Percentiles rank a stretch among this genome's conserved stretches.
Conservation (phyloP, 148 eudicot genomes). For the Agrostemma githago region DNA sequence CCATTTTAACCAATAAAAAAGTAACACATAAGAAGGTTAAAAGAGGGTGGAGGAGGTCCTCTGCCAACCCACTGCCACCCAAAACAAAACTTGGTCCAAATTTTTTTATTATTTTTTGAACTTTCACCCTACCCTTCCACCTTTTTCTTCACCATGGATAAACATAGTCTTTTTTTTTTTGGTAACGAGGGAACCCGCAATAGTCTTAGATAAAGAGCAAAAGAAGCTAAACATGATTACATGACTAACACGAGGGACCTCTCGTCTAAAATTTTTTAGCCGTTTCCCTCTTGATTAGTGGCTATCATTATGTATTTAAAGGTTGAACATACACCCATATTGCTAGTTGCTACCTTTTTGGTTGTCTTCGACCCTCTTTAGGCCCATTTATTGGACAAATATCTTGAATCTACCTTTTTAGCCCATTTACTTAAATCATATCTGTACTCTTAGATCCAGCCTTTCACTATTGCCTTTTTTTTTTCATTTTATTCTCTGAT, state of each 20-base stretch:
- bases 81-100: no score
- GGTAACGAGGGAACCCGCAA: no score
- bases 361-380: slow-evolving; percentile 4
- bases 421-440: slow-evolving; percentile 21
- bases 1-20: no score
- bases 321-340: background rate
- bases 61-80: no score
- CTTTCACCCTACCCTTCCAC: no score
- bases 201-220: no score
- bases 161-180: no score
- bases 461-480: slow-evolving; percentile 3
- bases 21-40: no score
- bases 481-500: slow-evolving; percentile 9
- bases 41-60: no score
- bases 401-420: slow-evolving; percentile 7
- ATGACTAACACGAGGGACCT: background rate
- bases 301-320: slow-evolving; percentile 12
- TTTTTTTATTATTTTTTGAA: no score
- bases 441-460: background rate
- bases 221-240: no score
- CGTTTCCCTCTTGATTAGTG: background rate
- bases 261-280: background rate
- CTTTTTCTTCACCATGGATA: no score
- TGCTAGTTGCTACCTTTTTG: background rate
- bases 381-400: slow-evolving; percentile 7